These are phyloP conservation scores for Oemleria cerasiformis DNA, from an alignment of 306 rosid genomes.

Conservation along the genomic window DNA sequence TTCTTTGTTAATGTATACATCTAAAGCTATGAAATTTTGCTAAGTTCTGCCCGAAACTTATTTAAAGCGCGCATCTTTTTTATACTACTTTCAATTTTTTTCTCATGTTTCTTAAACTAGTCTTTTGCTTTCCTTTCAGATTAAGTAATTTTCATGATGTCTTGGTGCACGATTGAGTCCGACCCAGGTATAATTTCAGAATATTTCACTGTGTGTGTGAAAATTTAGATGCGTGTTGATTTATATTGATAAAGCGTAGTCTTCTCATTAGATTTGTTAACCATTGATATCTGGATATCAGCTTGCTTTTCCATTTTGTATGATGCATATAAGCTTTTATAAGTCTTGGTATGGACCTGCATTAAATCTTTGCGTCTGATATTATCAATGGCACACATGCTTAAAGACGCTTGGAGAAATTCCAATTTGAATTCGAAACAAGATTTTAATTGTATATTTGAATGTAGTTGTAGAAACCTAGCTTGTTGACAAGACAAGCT, in stretches of 20 bases:
- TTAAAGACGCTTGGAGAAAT: not conserved
- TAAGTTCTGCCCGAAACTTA: not conserved
- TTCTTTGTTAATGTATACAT: not conserved
- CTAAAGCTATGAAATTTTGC: not conserved
- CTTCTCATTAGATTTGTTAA: not conserved
- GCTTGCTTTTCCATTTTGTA: not conserved
- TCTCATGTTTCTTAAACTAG: not conserved
- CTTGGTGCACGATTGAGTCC: conserved; percentile 99
- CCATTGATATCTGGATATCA: not conserved
- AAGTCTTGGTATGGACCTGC: not conserved
- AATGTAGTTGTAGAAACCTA: not conserved
- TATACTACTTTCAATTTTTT: not conserved
- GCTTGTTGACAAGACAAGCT: not conserved
- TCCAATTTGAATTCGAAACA: not conserved
- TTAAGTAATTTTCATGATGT: conserved; percentile 48
- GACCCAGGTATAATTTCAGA: conserved; percentile 72
- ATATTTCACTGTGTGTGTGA: not conserved
- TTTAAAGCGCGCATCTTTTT: not conserved
- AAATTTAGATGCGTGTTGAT: not conserved
- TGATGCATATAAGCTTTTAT: not conserved
- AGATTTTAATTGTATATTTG: not conserved
- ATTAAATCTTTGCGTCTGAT: not conserved
- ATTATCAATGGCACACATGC: too few relatives aligned
- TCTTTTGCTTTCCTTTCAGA: conserved; percentile 32
- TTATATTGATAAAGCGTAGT: not conserved